Evolutionary conservation across 2,329 filamentous ascomycete species (phyloP).

Genomic region (Graphilbum ipis-grandicollis): DNA sequence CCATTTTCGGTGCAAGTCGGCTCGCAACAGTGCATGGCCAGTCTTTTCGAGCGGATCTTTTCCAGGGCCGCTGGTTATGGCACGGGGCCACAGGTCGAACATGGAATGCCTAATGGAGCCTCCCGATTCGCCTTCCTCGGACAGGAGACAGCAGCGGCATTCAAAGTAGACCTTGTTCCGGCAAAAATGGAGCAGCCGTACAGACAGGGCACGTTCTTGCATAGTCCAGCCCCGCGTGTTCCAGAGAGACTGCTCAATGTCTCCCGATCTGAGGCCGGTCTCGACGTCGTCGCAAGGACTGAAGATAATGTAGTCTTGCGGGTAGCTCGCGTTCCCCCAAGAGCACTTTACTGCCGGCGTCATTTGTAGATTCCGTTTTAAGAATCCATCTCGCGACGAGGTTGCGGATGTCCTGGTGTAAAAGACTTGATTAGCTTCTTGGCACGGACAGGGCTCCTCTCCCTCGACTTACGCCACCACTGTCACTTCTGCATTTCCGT

Average conservation of each 20-base stretch:
- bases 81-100: neutral
- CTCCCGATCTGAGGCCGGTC: neutral
- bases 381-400: neutral
- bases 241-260: slow-evolving; percentile 2
- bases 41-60: no score
- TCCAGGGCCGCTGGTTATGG: no score
- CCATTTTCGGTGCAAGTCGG: neutral
- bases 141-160: neutral
- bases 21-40: no score
- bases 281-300: neutral
- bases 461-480: neutral
- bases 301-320: neutral
- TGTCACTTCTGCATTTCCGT: slow-evolving; percentile 7
- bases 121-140: neutral
- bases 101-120: neutral
- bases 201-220: slow-evolving; percentile 6
- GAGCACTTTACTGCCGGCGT: neutral
- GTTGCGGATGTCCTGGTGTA: neutral
- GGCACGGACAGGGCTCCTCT: neutral
- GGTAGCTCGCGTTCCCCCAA: no score
- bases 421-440: neutral
- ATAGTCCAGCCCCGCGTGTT: slow-evolving; percentile 9
- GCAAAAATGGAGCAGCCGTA: neutral
- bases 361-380: neutral
- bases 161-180: neutral